Percentiles rank a stretch among this genome's conserved stretches.
Conservation (phyloP, 371 early-diverging fungal species). For the Mortierella sp. region DNA sequence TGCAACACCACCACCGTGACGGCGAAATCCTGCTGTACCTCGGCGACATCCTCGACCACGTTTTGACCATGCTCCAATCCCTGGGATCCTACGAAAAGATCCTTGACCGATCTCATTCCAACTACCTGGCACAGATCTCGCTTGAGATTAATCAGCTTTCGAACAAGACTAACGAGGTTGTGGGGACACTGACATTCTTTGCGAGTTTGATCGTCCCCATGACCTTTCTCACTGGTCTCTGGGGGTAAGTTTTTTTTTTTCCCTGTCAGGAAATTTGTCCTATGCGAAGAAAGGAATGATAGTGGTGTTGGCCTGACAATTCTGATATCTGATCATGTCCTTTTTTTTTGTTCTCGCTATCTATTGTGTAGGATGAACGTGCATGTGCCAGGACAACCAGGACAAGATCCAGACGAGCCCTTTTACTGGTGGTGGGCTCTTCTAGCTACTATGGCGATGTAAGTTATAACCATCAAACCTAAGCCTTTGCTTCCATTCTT, state of each 20-base stretch:
- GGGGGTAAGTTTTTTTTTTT: conserved; percentile 36
- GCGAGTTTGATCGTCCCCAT: conserved; percentile 96
- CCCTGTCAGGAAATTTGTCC: too few species aligned
- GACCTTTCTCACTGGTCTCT: conserved; percentile 90
- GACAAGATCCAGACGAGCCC: conserved; percentile 15
- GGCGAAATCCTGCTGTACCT: conserved; percentile 86
- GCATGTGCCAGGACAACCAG: conserved; percentile 48
- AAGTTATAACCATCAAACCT: not conserved
- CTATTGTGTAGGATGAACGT: conserved; percentile 39
- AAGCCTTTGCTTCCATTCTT: too few species aligned
- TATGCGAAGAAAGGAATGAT: too few species aligned
- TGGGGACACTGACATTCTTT: conserved; percentile 91
- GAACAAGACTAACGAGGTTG: conserved; percentile 91
- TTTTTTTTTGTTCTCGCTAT: not conserved
- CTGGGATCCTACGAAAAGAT: conserved; percentile 93
- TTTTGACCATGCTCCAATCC: conserved; percentile 93
- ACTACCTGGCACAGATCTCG: conserved; percentile 96
- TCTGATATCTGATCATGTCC: not conserved
- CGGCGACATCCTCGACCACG: conserved; percentile 95
- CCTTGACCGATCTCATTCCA: conserved; percentile 91
- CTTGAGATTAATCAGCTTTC: conserved; percentile 97
- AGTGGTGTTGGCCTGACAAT: too few species aligned
- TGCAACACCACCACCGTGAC: conserved; percentile 22
- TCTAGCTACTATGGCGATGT: not conserved
- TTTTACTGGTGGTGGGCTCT: conserved; percentile 43